Evolutionary conservation across 1,284 basidiomycete genomes (phyloP).

Genomic region (Rhodotorula sp.): DNA sequence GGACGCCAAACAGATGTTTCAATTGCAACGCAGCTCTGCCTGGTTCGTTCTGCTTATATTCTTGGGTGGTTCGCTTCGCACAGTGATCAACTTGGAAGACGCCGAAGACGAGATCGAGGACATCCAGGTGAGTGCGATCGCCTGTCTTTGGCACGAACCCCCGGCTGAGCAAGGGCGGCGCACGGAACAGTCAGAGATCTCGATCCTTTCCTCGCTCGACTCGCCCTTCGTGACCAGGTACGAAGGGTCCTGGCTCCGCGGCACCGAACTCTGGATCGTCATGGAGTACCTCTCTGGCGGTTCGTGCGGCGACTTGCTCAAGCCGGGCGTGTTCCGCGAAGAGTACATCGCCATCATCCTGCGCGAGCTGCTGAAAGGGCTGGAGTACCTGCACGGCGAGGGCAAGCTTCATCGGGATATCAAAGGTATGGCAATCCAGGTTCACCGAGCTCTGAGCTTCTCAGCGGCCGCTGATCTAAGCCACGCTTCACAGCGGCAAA

Average conservation of each 20-base stretch:
- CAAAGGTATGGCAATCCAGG: slow-evolving; percentile 64
- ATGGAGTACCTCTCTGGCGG: slow-evolving; percentile 82
- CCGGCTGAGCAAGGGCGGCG: neutral
- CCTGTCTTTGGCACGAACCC: no score
- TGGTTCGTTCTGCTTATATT: no score
- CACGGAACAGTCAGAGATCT: slow-evolving; percentile 64
- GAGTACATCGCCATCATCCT: slow-evolving; percentile 98
- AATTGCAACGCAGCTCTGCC: no score
- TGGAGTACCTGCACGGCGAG: slow-evolving; percentile 93
- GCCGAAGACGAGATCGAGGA: slow-evolving; percentile 99
- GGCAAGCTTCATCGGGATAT: slow-evolving; percentile 98
- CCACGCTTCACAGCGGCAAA: slow-evolving; percentile 68
- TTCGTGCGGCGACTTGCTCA: slow-evolving; percentile 54
- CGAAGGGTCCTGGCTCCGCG: slow-evolving; percentile 46
- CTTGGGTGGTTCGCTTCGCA: neutral
- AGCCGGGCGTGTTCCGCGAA: slow-evolving; percentile 93
- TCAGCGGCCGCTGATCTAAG: neutral
- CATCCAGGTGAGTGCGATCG: slow-evolving; percentile 70
- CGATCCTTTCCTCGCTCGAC: slow-evolving; percentile 96
- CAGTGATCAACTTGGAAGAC: slow-evolving; percentile 93
- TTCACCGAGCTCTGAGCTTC: no score
- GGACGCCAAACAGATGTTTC: neutral
- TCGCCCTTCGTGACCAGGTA: slow-evolving; percentile 93
- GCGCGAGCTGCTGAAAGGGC: slow-evolving; percentile 82
- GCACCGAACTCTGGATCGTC: slow-evolving; percentile 88